Evolutionary conservation across 2,329 filamentous ascomycete genomes (phyloP), one percentile per base, ranked within the genome.

Genomic region (Parafenestella ontariensis): DNA sequence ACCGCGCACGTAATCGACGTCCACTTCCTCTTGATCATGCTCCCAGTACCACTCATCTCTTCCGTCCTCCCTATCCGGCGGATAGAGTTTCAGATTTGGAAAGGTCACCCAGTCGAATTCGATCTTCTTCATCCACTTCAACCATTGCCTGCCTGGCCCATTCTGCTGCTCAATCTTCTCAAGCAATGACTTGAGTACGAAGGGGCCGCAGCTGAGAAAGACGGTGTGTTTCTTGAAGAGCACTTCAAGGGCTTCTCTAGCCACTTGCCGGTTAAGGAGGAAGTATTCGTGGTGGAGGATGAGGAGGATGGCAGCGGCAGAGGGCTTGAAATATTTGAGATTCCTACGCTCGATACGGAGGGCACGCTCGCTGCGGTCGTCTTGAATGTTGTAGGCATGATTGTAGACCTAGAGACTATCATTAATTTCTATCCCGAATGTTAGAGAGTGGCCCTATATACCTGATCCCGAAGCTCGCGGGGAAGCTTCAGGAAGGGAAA

Each of bases 381-480:
- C 67, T n/a, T 65, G 61, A 15, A 71, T 56, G 10, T 43, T 39
- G 33, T 73, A 65, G 24, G 63, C 51, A 48, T 70, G 59, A 49
- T 70, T 36, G 62, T 76, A 76, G 50, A 76, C 69, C 69, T 73
- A 45, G 23, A 10, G 13, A 15, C 47, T 24, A 23, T 49, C 33
- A 51, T 45, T 23, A 11, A 18, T 10, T 24, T n/a, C 20, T 42
- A 33, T 5, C 9, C 26, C 31, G 11, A 31, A 15, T 26, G 3
- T 18, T 11, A 29, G 20, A 17, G 15, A 26, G 47, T 42, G 18
- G 24, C 24, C 24, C 15, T 26, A 56, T 56, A 17, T 56, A 71
- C 71, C 58, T 71, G 65, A 54, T 77, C 71, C n/a, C 74, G 70
- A 21, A 77, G 64, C 56, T 77, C 74, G 39, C 71, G 64, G 11